Percentiles rank a stretch among this genome's conserved stretches.
Evolutionary conservation across 257 asterid genomes (phyloP).

Genomic region (Cinchona pubescens): DNA sequence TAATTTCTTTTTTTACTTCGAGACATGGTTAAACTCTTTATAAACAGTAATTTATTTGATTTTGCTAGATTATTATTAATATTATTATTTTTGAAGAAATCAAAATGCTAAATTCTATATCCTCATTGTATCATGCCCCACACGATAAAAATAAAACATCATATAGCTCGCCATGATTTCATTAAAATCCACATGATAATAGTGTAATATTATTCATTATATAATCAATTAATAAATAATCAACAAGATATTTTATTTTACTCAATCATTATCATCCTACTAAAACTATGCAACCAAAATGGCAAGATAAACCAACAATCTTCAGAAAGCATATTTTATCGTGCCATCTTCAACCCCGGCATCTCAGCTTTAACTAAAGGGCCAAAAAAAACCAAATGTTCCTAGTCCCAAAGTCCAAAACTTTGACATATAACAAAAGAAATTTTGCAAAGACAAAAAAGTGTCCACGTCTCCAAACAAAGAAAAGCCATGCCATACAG

Average conservation of each 20-base stretch:
- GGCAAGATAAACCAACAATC: not conserved
- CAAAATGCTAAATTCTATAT: not conserved
- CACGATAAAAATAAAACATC: not conserved
- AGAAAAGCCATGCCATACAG: constrained; percentile 22
- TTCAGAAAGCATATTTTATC: not conserved
- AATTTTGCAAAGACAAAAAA: constrained; percentile 13
- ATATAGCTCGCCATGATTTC: not conserved
- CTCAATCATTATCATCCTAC: not conserved
- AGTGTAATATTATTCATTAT: not conserved
- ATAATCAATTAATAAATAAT: not conserved
- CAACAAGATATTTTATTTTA: not conserved
- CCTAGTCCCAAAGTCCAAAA: not conserved
- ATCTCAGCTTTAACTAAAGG: not conserved
- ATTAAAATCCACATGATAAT: not conserved
- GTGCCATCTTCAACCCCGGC: not conserved
- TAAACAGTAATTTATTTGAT: no score
- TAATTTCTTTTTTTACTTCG: not conserved
- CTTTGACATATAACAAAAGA: not conserved
- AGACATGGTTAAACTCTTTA: not conserved
- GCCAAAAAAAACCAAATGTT: constrained; percentile 2
- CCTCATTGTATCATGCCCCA: not conserved
- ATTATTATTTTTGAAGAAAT: not conserved
- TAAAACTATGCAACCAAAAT: not conserved
- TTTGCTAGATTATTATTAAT: no score
- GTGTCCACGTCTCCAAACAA: constrained; percentile 21